Evolutionary conservation across 2,329 filamentous ascomycete species (phyloP).

Genomic region (Diaporthe amygdali): DNA sequence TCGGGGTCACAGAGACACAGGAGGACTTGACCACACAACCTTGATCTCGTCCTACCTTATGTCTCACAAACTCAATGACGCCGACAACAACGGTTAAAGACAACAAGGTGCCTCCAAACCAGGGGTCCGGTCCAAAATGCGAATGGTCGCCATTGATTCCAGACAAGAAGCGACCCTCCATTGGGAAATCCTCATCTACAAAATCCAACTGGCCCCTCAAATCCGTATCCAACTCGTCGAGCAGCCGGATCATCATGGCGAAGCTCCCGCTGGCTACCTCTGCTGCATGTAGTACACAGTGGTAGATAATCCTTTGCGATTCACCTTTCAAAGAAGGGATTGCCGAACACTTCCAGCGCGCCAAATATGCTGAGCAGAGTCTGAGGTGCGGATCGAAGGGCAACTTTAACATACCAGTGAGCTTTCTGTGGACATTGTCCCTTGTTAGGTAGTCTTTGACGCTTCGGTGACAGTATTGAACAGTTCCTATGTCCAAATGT

Average conservation of each 20-base stretch:
- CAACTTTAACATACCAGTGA: background rate
- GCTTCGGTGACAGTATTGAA: background rate
- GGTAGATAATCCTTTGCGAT: background rate
- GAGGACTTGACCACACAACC: background rate
- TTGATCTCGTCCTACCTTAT: background rate
- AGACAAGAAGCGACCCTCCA: no score
- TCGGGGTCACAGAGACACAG: background rate
- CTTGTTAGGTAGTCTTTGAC: background rate
- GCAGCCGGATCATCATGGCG: background rate
- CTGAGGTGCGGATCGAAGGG: background rate
- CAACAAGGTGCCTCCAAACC: background rate
- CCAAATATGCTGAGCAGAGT: background rate
- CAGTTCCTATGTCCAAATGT: no score
- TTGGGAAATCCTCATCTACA: no score
- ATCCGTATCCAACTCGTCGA: background rate
- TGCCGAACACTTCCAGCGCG: background rate
- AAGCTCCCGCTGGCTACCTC: background rate
- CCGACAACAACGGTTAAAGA: background rate
- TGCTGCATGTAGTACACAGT: background rate
- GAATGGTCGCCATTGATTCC: no score
- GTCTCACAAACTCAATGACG: background rate
- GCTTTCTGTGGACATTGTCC: background rate
- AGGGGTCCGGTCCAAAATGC: no score
- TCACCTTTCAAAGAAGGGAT: rapidly evolving
- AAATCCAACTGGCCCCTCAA: rapidly evolving